Conservation (phyloP, 495 filamentous ascomycete genomes). For the Aspergillus bridgeri region DNA sequence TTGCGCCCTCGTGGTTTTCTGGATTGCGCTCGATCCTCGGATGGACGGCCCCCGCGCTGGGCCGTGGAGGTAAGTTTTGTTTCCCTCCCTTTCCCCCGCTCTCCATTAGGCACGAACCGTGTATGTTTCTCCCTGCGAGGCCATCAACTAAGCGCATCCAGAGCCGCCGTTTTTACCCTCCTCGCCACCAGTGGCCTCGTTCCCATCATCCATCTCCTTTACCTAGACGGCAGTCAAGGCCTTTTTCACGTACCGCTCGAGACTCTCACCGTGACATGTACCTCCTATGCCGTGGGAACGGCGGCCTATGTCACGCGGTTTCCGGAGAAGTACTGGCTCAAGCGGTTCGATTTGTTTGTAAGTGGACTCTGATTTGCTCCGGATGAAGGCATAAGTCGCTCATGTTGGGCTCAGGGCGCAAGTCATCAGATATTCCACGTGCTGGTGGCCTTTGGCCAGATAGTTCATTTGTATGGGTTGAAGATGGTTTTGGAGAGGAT, state of each 20-base stretch:
- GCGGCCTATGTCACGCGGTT: slow-evolving; percentile 1
- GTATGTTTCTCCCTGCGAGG: no score
- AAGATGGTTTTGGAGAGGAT: no score
- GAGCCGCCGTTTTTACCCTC: background rate
- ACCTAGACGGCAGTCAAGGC: background rate
- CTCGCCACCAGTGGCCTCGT: background rate
- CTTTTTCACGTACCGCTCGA: background rate
- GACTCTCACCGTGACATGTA: background rate
- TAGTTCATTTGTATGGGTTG: background rate
- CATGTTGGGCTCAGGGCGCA: background rate
- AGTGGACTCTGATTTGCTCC: background rate
- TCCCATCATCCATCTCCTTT: background rate
- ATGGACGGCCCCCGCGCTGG: background rate
- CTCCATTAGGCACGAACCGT: no score
- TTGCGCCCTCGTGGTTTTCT: background rate
- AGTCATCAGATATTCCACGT: slow-evolving; percentile 1
- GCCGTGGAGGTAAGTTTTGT: background rate
- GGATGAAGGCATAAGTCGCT: background rate
- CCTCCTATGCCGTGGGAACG: background rate
- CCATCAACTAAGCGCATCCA: no score
- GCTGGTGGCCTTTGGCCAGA: background rate
- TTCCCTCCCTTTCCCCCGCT: no score
- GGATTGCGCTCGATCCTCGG: background rate
- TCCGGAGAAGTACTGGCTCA: slow-evolving; percentile 1
- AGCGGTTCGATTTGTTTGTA: slow-evolving; percentile 3